Conservation (phyloP, 495 filamentous ascomycete genomes). For the Pyrenula massariospora region DNA sequence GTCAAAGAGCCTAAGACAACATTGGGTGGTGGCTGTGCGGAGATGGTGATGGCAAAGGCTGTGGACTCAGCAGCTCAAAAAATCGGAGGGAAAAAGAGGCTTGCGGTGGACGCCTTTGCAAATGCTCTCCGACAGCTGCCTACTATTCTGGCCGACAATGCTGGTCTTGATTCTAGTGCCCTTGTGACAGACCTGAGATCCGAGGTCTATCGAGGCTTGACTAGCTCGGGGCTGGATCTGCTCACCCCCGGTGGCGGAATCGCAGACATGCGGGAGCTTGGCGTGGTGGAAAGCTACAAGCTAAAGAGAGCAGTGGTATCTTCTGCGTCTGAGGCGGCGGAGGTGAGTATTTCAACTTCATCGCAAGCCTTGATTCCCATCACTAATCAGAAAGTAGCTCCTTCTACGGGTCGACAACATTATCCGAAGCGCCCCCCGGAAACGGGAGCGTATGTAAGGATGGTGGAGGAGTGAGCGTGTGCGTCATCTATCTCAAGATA, state of each 20-base stretch:
- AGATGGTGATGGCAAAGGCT: constrained; percentile 98
- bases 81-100: constrained; percentile 89
- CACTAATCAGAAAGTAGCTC: constrained; percentile 31
- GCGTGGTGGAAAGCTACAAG: constrained; percentile 98
- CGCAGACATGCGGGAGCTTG: constrained; percentile 89
- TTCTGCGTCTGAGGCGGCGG: constrained; percentile 89
- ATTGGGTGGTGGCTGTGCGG: constrained; percentile 88
- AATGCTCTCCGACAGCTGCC: constrained; percentile 83
- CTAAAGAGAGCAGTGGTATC: constrained; percentile 93
- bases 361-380: background rate
- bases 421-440: constrained; percentile 66
- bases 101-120: constrained; percentile 84
- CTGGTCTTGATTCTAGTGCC: constrained; percentile 88
- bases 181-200: constrained; percentile 84
- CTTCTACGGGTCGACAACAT: constrained; percentile 80
- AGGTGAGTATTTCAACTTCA: constrained; percentile 48
- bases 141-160: constrained; percentile 95
- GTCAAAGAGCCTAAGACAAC: constrained; percentile 90
- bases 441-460: constrained; percentile 57
- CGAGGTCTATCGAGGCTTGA: constrained; percentile 89
- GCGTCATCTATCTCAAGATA: background rate
- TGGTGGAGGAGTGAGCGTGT: constrained; percentile 5
- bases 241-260: constrained; percentile 85
- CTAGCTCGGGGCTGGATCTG: constrained; percentile 80
- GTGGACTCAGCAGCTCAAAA: constrained; percentile 91